Evolutionary conservation across 2,329 filamentous ascomycete species (phyloP).

Genomic region (Colletotrichum australisinense): DNA sequence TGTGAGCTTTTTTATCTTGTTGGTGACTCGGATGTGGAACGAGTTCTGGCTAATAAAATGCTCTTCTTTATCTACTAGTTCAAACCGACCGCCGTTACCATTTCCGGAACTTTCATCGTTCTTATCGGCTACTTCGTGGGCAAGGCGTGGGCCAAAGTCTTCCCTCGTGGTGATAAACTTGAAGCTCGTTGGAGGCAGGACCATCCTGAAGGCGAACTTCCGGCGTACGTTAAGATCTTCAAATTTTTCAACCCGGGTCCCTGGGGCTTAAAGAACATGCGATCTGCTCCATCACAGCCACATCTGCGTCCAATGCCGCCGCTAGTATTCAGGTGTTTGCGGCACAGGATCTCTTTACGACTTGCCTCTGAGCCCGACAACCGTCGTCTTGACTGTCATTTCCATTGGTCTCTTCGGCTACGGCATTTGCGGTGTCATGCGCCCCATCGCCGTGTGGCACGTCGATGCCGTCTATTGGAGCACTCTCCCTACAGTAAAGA

Average conservation of each 20-base stretch:
- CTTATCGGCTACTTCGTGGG: constrained; percentile 68
- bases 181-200: constrained; percentile 58
- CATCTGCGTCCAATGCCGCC: constrained; percentile 61
- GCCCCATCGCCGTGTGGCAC: constrained; percentile 66
- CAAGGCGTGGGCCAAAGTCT: constrained; percentile 55
- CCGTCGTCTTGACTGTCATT: constrained; percentile 60
- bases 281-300: constrained; percentile 64
- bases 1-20: constrained; percentile 45
- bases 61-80: constrained; percentile 48
- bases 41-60: not conserved
- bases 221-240: constrained; percentile 52
- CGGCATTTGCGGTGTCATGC: constrained; percentile 63
- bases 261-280: constrained; percentile 68
- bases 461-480: constrained; percentile 68
- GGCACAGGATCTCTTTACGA: constrained; percentile 63
- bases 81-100: constrained; percentile 61
- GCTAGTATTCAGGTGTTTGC: constrained; percentile 56
- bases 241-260: constrained; percentile 62
- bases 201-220: constrained; percentile 53
- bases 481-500: constrained; percentile 63
- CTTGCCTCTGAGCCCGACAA: constrained; percentile 55
- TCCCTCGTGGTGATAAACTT: constrained; percentile 64
- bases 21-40: no score
- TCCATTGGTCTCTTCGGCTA: constrained; percentile 68
- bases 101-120: constrained; percentile 66